Base-by-base conservation (phyloP, 1,284 basidiomycete species). In the Stygiomarasmius scandens region DNA sequence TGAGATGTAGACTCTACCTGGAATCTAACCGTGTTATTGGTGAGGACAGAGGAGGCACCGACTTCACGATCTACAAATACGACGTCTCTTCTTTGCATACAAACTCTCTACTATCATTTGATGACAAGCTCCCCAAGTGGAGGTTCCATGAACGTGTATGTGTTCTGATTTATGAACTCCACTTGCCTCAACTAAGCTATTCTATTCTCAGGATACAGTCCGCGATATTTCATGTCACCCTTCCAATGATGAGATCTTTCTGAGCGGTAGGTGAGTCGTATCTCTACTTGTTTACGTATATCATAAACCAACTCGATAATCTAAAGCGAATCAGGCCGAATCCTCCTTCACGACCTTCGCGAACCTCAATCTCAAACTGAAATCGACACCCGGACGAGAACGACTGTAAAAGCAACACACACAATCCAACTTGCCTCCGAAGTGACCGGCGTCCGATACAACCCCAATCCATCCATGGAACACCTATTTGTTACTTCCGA, bases 11-110 rank as follows among this genome's bases (percentile, higher is more conserved):
- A 49, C 32, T 44, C 36, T 24, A 23, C 43, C 32, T n/a, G n/a
- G n/a, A n/a, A n/a, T n/a, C n/a, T n/a, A n/a, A n/a, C n/a, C n/a
- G n/a, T n/a, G n/a, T n/a, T n/a, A n/a, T n/a, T n/a, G n/a, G n/a
- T n/a, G n/a, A n/a, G n/a, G n/a, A n/a, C 61, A 90, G 89, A 6
- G 88, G 84, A 34, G 88, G 86, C n/a, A 81, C 82, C 20, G 83
- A 87, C 61, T 71, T 77, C 20, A 74, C 66, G 10, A 74, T 92
- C 29, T 72, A 83, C 50, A 79, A 84, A 68, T 89, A 84, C 66
- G 87, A 90, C 61, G 54, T 83, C 34, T 65, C 74, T 36, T 36
- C 54, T 1, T 41, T 60, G 16, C 56, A 53, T 10, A 43, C 38
- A 19, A 41, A 41, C 19, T 19, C 52, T 11, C 25, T 49, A n/a